Evolutionary conservation across 1,284 basidiomycete genomes (phyloP).

Genomic region (Trametes sp.): DNA sequence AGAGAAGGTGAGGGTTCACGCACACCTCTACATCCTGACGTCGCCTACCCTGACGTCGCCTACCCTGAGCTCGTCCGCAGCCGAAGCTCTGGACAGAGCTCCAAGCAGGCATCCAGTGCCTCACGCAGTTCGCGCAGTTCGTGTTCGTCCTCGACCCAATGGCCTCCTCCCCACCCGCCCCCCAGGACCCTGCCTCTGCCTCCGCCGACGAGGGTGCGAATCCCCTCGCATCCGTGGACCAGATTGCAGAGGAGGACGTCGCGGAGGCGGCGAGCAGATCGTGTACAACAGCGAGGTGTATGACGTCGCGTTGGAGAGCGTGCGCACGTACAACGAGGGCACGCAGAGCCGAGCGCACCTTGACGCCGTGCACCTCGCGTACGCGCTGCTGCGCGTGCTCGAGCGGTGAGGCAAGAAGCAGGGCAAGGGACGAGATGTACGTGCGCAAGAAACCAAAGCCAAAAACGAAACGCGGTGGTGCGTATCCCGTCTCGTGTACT

Average conservation of each 20-base stretch:
- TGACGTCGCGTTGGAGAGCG: slow-evolving; percentile 81
- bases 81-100: slow-evolving; percentile 92
- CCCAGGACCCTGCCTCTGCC: slow-evolving; percentile 36
- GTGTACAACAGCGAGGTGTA: slow-evolving; percentile 94
- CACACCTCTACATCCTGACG: slow-evolving; percentile 4
- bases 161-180: slow-evolving; percentile 44
- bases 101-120: slow-evolving; percentile 92
- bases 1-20: slow-evolving; percentile 70
- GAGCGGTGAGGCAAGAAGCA: slow-evolving; percentile 85
- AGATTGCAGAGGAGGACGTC: slow-evolving; percentile 58
- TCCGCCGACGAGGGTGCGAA: slow-evolving; percentile 6
- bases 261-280: slow-evolving; percentile 84
- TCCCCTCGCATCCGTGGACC: slow-evolving; percentile 14
- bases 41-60: not conserved
- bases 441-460: slow-evolving; percentile 75
- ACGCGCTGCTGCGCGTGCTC: slow-evolving; percentile 84
- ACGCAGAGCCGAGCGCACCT: slow-evolving; percentile 79
- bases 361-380: slow-evolving; percentile 84
- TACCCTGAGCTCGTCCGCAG: too few relatives aligned
- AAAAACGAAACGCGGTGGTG: slow-evolving; percentile 57
- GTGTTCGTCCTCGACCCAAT: slow-evolving; percentile 83
- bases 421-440: slow-evolving; percentile 68
- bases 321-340: slow-evolving; percentile 80
- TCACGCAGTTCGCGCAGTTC: slow-evolving; percentile 90
- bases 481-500: not conserved